phyloP scores from a whole-genome alignment of 1,284 basidiomycete species.

The Neotropicomus parvogracilis region DNA sequence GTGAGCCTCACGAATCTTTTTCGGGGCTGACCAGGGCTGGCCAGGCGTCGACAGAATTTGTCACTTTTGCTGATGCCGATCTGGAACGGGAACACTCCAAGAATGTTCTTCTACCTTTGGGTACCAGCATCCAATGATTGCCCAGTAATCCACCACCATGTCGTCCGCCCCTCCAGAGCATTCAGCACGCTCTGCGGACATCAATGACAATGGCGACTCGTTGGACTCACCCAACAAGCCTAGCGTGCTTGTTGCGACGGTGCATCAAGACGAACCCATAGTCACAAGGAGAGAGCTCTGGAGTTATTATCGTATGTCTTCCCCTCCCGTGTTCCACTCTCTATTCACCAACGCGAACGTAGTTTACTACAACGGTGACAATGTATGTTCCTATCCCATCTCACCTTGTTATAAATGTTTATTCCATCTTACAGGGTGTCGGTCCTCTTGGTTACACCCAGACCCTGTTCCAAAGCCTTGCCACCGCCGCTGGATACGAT shows the following conservation, averaged over 20 bases:
- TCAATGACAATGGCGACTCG: slow-evolving; percentile 6
- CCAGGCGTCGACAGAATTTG: too few species aligned
- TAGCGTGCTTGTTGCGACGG: slow-evolving; percentile 30
- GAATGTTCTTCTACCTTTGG: too few species aligned
- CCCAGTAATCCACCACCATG: slow-evolving; percentile 8
- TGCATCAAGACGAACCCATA: slow-evolving; percentile 48
- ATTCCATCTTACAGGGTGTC: slow-evolving; percentile 44
- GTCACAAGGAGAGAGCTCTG: slow-evolving; percentile 64
- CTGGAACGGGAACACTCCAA: too few species aligned
- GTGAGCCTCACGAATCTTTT: too few species aligned
- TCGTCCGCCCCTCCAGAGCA: slow-evolving; percentile 1
- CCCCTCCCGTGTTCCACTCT: slow-evolving; percentile 18
- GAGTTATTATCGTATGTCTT: slow-evolving; percentile 60
- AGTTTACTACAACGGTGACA: slow-evolving; percentile 74
- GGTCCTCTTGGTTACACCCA: slow-evolving; percentile 61
- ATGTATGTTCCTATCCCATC: slow-evolving; percentile 38
- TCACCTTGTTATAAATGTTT: background rate
- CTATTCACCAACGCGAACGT: background rate
- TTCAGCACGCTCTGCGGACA: background rate
- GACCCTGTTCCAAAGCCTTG: slow-evolving; percentile 72
- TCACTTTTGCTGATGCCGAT: too few species aligned
- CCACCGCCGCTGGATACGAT: slow-evolving; percentile 66
- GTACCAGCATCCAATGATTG: too few species aligned
- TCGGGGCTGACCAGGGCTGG: too few species aligned
- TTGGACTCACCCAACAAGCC: slow-evolving; percentile 3